phyloP scores from a whole-genome alignment of 495 filamentous ascomycete species.

The Cladorrhinum samala region DNA sequence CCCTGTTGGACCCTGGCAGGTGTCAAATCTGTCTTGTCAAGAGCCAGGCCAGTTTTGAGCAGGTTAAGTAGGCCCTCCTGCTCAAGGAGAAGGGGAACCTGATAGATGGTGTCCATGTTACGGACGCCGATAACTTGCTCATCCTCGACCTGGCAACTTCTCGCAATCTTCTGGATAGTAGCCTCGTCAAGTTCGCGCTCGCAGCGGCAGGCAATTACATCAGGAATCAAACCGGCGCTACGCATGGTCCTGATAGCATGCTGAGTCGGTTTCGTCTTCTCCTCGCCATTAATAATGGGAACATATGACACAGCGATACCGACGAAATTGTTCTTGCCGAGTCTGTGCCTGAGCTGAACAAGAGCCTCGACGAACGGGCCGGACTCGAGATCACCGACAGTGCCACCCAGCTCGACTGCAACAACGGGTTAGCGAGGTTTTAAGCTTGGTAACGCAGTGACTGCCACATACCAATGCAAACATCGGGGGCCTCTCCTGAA shows the following conservation, averaged over 20 bases:
- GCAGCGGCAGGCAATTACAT: slow-evolving; percentile 92
- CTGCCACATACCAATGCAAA: slow-evolving; percentile 83
- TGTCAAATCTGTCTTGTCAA: slow-evolving; percentile 43
- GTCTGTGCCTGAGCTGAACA: slow-evolving; percentile 50
- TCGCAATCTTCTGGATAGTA: slow-evolving; percentile 85
- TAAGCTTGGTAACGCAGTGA: too few species aligned
- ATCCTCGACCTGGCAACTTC: slow-evolving; percentile 72
- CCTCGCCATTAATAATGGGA: slow-evolving; percentile 65
- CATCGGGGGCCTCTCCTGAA: slow-evolving; percentile 71
- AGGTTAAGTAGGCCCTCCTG: slow-evolving; percentile 64
- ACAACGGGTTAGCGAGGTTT: neutral
- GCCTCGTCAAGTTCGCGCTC: slow-evolving; percentile 59
- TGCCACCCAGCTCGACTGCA: slow-evolving; percentile 25
- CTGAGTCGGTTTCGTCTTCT: slow-evolving; percentile 98
- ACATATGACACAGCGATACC: slow-evolving; percentile 81
- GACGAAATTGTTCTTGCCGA: slow-evolving; percentile 74
- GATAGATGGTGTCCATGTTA: slow-evolving; percentile 81
- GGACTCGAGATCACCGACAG: slow-evolving; percentile 76
- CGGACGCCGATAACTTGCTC: slow-evolving; percentile 81
- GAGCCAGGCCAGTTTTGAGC: slow-evolving; percentile 53
- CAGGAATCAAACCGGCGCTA: slow-evolving; percentile 76
- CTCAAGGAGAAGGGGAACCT: slow-evolving; percentile 84
- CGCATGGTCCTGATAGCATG: slow-evolving; percentile 76
- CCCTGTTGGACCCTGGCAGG: slow-evolving; percentile 51
- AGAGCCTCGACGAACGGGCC: slow-evolving; percentile 79